These are phyloP conservation scores for Annulohypoxylon bovei DNA, from an alignment of 495 filamentous ascomycete genomes.

Conservation along the genomic window DNA sequence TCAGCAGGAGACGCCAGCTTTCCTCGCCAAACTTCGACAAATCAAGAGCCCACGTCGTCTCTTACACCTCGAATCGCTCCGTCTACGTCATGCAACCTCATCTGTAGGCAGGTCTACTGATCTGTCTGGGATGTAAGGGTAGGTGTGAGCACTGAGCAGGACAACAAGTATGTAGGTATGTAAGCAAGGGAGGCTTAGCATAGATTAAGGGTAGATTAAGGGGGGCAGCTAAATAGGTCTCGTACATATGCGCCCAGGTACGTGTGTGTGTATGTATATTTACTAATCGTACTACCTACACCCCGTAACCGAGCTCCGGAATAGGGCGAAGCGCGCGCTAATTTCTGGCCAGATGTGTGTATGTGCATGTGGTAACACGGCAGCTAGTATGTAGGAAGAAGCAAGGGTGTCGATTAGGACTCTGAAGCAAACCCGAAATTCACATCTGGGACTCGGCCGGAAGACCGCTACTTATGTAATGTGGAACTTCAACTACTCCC, in stretches of 20 bases:
- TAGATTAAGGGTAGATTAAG: neutral
- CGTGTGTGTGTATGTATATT: neutral
- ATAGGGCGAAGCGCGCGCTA: neutral
- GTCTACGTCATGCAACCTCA: neutral
- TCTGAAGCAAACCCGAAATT: too few relatives aligned
- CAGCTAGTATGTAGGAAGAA: neutral
- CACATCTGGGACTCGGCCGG: too few relatives aligned
- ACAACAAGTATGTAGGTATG: neutral
- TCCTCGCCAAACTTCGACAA: neutral
- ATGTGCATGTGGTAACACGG: neutral
- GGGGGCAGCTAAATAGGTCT: neutral
- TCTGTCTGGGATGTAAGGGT: neutral
- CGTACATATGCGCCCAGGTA: neutral
- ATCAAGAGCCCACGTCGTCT: neutral
- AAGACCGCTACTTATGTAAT: too few relatives aligned
- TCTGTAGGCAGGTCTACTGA: neutral
- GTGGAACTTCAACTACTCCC: too few relatives aligned
- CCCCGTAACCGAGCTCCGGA: neutral
- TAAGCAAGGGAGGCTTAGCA: neutral
- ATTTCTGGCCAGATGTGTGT: neutral
- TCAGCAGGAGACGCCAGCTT: neutral
- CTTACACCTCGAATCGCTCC: neutral
- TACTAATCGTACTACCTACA: neutral
- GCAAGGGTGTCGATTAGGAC: neutral
- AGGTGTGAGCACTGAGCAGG: too few relatives aligned